Percentiles rank a stretch among this genome's conserved stretches.
These are phyloP conservation scores for Xylaria cubensis DNA, from an alignment of 495 filamentous ascomycete genomes.

Conservation along the genomic window DNA sequence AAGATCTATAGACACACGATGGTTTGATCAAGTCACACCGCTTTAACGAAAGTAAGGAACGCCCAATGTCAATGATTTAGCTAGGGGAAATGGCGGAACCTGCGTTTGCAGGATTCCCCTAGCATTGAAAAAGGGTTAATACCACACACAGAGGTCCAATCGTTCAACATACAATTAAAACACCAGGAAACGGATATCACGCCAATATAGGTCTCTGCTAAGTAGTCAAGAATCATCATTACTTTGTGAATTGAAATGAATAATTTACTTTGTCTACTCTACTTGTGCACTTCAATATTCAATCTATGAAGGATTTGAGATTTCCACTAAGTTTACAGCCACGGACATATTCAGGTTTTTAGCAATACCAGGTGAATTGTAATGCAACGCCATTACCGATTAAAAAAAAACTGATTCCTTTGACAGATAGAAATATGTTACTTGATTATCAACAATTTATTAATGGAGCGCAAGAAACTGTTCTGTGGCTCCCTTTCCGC, in stretches of 20 bases:
- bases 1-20: neutral
- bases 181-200: neutral
- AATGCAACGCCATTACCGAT: neutral
- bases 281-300: neutral
- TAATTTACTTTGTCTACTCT: neutral
- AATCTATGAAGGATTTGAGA: neutral
- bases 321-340: neutral
- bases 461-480: neutral
- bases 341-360: neutral
- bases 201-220: neutral
- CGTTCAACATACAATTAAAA: neutral
- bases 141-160: neutral
- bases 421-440: neutral
- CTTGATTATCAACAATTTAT: neutral
- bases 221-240: neutral
- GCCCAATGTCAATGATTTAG: neutral
- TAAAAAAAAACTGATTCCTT: neutral
- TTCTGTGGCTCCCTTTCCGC: neutral
- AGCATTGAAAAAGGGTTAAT: neutral
- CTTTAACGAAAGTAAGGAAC: neutral
- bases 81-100: slow-evolving; percentile 7
- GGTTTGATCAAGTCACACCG: slow-evolving; percentile 3
- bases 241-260: neutral
- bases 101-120: neutral
- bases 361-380: neutral